These are phyloP conservation scores for Diaporthe ilicicola DNA, from an alignment of 2,329 filamentous ascomycete genomes.

Conservation along the genomic window DNA sequence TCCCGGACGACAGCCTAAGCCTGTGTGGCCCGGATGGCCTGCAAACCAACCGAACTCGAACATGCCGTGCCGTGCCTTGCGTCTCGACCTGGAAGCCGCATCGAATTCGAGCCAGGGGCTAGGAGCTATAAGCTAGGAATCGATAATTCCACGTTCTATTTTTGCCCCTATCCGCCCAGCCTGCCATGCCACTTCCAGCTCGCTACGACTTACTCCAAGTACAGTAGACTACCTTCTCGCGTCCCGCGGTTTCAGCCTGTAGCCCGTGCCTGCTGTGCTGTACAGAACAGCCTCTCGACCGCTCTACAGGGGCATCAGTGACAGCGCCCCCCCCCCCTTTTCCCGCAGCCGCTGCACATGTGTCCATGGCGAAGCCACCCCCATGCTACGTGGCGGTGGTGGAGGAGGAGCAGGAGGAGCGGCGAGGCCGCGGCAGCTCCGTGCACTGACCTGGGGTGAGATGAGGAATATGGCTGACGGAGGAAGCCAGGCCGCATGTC, in stretches of 20 bases:
- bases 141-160: slow-evolving; percentile 21
- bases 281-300: background rate
- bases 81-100: background rate
- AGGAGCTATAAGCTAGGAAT: slow-evolving; percentile 1
- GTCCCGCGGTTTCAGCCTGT: slow-evolving; percentile 7
- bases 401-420: background rate
- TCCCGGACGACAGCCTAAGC: slow-evolving; percentile 3
- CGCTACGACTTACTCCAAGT: background rate
- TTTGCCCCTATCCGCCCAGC: slow-evolving; percentile 15
- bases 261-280: background rate
- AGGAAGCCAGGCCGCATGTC: slow-evolving; percentile 11
- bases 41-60: slow-evolving; percentile 11
- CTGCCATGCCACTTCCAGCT: background rate
- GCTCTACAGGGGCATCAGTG: background rate
- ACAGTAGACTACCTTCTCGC: background rate
- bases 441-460: slow-evolving; percentile 4
- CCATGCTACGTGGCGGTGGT: background rate
- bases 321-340: background rate
- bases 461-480: slow-evolving; percentile 9
- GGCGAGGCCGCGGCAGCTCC: background rate
- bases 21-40: slow-evolving; percentile 2
- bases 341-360: background rate
- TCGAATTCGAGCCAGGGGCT: background rate
- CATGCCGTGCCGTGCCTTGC: slow-evolving; percentile 21
- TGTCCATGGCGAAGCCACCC: slow-evolving; percentile 8